Evolutionary conservation across 306 rosid species (phyloP).

Genomic region (Mucuna pruriens): DNA sequence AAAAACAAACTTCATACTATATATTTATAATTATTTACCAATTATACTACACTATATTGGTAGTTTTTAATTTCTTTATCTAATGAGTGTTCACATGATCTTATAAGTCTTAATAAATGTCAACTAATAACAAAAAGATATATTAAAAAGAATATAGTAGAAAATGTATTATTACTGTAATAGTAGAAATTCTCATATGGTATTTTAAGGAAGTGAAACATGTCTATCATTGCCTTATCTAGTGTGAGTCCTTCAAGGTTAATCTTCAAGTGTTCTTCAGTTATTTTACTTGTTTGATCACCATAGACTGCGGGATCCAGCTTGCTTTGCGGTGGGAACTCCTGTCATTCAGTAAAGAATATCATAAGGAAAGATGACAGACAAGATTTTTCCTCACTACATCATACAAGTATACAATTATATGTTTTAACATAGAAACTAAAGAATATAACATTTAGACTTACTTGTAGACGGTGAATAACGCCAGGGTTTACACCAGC

Average conservation of each 20-base stretch:
- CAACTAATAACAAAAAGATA: background rate
- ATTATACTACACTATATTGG: too few species aligned
- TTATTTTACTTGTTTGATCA: conserved; percentile 64
- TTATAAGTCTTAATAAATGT: background rate
- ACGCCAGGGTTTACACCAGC: conserved; percentile 62
- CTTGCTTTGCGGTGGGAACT: conserved; percentile 70
- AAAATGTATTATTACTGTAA: background rate
- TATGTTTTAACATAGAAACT: background rate
- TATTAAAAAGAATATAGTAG: background rate
- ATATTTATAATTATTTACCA: too few species aligned
- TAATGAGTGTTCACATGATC: too few species aligned
- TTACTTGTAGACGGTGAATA: conserved; percentile 44
- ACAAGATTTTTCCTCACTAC: background rate
- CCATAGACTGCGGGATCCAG: conserved; percentile 58
- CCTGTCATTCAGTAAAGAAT: conserved; percentile 44
- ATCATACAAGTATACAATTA: background rate
- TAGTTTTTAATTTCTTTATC: too few species aligned
- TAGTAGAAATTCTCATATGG: background rate
- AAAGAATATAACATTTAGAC: background rate
- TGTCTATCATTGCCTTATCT: conserved; percentile 50
- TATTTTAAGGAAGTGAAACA: background rate
- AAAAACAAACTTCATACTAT: too few species aligned
- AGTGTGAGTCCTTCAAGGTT: conserved; percentile 54
- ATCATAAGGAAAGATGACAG: background rate
- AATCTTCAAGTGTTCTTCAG: conserved; percentile 43